These are phyloP conservation scores for Claviceps monticola DNA, from an alignment of 2,329 filamentous ascomycete species.

Conservation along the genomic window DNA sequence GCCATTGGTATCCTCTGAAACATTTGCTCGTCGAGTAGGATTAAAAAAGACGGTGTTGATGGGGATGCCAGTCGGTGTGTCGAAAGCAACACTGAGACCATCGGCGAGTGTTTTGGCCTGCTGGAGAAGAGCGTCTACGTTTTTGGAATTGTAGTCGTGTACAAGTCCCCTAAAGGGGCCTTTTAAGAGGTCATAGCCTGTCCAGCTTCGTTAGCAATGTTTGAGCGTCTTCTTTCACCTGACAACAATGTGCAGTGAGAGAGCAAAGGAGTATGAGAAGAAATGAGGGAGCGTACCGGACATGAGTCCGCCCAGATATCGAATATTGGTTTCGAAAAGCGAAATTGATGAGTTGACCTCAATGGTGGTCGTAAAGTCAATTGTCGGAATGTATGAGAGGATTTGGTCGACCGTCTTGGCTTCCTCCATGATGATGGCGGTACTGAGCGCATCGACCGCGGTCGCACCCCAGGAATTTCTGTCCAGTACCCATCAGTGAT, in stretches of 20 bases:
- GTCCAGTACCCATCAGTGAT: background rate
- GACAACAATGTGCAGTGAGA: too few species aligned
- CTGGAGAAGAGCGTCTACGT: conserved; percentile 44
- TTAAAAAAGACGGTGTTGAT: conserved; percentile 52
- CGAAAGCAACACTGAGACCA: conserved; percentile 61
- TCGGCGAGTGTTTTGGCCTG: conserved; percentile 60
- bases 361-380: conserved; percentile 53
- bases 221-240: too few species aligned
- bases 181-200: conserved; percentile 56
- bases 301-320: conserved; percentile 69
- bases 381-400: conserved; percentile 51
- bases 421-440: conserved; percentile 64
- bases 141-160: conserved; percentile 15
- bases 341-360: conserved; percentile 40
- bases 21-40: conserved; percentile 32
- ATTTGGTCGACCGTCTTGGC: conserved; percentile 56
- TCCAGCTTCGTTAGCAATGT: background rate
- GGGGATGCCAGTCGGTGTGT: conserved; percentile 62
- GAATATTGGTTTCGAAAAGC: conserved; percentile 82
- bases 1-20: conserved; percentile 44
- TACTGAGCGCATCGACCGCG: conserved; percentile 67
- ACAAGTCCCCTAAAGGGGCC: conserved; percentile 46
- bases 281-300: conserved; percentile 35
- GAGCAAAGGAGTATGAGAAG: too few species aligned
- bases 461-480: conserved; percentile 80